A percentile compares a stretch with the other conserved stretches of the same genome.
These are phyloP conservation scores for Pilobolus umbonatus DNA, from an alignment of 192 early-diverging fungal genomes.

Conservation along the genomic window DNA sequence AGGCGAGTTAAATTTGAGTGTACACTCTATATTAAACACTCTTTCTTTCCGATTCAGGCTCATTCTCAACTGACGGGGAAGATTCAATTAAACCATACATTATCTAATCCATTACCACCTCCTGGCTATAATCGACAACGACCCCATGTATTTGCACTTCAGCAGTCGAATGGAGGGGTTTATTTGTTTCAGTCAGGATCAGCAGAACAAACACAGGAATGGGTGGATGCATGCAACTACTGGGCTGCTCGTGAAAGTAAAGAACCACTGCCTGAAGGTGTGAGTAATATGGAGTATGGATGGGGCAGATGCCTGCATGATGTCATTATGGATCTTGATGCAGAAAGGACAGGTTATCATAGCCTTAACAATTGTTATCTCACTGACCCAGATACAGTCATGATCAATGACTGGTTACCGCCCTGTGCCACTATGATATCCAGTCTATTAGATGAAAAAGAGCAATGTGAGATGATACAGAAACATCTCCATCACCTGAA, in stretches of 20 bases:
- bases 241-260: conserved; percentile 90
- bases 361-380: conserved; percentile 6
- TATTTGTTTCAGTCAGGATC: conserved; percentile 82
- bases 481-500: conserved; percentile 58
- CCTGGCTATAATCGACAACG: conserved; percentile 77
- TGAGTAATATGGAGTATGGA: conserved; percentile 89
- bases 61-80: conserved; percentile 37
- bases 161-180: conserved; percentile 69
- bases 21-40: background rate
- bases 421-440: conserved; percentile 38
- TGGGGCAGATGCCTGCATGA: conserved; percentile 61
- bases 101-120: conserved; percentile 78
- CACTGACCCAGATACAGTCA: conserved; percentile 30
- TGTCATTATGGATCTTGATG: conserved; percentile 14
- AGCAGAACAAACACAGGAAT: conserved; percentile 62
- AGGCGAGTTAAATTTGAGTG: background rate
- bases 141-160: conserved; percentile 81
- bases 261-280: conserved; percentile 81
- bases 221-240: conserved; percentile 86
- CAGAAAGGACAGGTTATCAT: background rate
- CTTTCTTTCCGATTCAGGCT: conserved; percentile 8
- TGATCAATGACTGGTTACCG: conserved; percentile 44
- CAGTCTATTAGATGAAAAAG: conserved; percentile 30
- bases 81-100: conserved; percentile 69
- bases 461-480: conserved; percentile 56